Base-by-base conservation (phyloP, 2,329 filamentous ascomycete genomes). In the Beauveria varroae region DNA sequence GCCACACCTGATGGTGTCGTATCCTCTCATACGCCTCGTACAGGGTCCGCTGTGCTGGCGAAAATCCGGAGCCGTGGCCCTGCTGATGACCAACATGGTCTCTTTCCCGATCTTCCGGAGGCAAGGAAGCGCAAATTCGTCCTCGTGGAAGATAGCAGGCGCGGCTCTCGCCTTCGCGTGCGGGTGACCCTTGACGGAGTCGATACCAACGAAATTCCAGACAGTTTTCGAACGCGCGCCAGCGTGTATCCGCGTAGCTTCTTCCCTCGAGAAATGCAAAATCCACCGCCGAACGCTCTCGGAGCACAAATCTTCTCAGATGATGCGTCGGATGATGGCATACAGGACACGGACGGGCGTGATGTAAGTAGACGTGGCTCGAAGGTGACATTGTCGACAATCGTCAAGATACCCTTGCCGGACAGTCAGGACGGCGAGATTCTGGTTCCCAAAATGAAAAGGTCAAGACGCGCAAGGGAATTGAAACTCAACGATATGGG, bases 101-200 rank as follows among this genome's bases (percentile, higher is more conserved):
- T 97, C 50, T 97, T 97, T 73, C 91, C 91, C 54, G 89, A 95
- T 66, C 83, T 96, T 57, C 92, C 93, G 1, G 91, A 95, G 69
- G 87, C 88, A 57, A 96, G 96, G 78, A 91, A 91, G 70, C 89
- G 93, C 71, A 98, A 97, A 75, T 98, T 98, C 74, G 96, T 98
- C 67, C 84, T 98, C 10, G 92, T 98, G 30, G 93, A 97, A 66
- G 93, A 98, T 73, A 87, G 86, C 57, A 89, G 92, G 64, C 88
- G 91, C 41, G 89, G 88, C 57, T 88, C 86, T 56, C 85, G 92
- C 47, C 87, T 97, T 1, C 87, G 93, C 18, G 93, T 98, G 51
- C 89, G 93, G 64, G 93, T 97, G 57, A 95, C 90, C 65, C 85
- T 99, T n/a, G 91, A 97, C 70, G 87, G 88, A 50, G 92, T 97